Percentiles rank a stretch among this genome's conserved stretches.
These are phyloP conservation scores for Buxus sempervirens DNA, from an alignment of 164 flowering plant genomes.

Conservation along the genomic window DNA sequence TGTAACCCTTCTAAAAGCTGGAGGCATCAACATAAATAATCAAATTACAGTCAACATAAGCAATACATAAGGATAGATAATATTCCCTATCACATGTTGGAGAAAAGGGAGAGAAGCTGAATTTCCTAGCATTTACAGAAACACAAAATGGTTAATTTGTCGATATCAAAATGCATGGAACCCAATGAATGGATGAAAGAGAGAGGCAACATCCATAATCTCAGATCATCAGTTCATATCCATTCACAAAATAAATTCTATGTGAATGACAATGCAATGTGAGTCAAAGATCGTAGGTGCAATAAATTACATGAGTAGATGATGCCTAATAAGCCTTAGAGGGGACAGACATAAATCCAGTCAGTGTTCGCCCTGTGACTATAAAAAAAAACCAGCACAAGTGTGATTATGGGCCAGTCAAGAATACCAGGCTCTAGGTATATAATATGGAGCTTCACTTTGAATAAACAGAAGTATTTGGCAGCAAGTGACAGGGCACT, in stretches of 20 bases:
- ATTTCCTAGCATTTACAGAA: no score
- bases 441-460: background rate
- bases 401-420: background rate
- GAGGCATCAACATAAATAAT: background rate
- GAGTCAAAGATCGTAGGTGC: background rate
- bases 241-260: background rate
- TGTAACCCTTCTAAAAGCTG: constrained; percentile 41
- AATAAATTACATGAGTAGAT: no score
- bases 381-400: no score
- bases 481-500: background rate
- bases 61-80: background rate
- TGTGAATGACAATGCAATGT: background rate
- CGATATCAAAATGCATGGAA: background rate
- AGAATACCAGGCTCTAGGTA: background rate
- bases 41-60: background rate
- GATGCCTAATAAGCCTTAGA: background rate
- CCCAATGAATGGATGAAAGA: background rate
- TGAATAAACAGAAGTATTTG: background rate
- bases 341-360: no score
- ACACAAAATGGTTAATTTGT: background rate
- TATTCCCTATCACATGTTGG: no score
- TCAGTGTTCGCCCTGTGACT: no score
- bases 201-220: background rate
- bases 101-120: no score
- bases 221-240: background rate